A percentile compares a stretch with the other conserved stretches of the same genome.
These are phyloP conservation scores for Mortierella sp. DNA, from an alignment of 371 early-diverging fungal genomes.

Conservation along the genomic window DNA sequence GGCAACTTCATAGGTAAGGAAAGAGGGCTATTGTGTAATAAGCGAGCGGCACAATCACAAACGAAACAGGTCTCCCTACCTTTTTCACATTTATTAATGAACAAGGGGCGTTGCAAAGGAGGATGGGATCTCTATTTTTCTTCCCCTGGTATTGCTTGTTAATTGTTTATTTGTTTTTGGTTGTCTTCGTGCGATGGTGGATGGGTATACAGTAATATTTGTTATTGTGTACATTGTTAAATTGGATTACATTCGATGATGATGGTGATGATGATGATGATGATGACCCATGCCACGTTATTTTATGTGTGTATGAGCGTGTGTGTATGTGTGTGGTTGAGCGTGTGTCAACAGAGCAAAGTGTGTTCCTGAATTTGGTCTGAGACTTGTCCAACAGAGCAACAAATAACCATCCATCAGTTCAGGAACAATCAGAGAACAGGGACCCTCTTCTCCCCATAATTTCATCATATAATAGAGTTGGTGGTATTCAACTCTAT, in stretches of 20 bases:
- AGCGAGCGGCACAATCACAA: not conserved
- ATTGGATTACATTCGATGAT: not conserved
- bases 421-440: too few species aligned
- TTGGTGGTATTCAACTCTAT: slow-evolving; percentile 6
- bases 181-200: not conserved
- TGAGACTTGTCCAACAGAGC: not conserved
- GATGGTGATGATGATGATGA: not conserved
- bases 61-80: not conserved
- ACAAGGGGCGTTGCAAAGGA: not conserved
- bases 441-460: not conserved
- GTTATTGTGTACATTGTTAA: not conserved
- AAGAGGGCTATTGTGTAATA: too few species aligned
- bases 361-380: not conserved
- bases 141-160: not conserved
- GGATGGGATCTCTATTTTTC: not conserved
- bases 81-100: not conserved
- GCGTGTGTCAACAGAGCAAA: not conserved
- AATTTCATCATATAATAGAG: not conserved
- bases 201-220: too few species aligned
- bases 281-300: not conserved
- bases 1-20: not conserved
- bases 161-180: not conserved
- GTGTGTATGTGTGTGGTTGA: not conserved
- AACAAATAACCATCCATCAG: too few species aligned
- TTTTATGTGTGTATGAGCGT: not conserved